A percentile compares a stretch with the other conserved stretches of the same genome.
These are phyloP conservation scores for Spergularia bocconei DNA, from an alignment of 148 eudicot genomes.

Conservation along the genomic window DNA sequence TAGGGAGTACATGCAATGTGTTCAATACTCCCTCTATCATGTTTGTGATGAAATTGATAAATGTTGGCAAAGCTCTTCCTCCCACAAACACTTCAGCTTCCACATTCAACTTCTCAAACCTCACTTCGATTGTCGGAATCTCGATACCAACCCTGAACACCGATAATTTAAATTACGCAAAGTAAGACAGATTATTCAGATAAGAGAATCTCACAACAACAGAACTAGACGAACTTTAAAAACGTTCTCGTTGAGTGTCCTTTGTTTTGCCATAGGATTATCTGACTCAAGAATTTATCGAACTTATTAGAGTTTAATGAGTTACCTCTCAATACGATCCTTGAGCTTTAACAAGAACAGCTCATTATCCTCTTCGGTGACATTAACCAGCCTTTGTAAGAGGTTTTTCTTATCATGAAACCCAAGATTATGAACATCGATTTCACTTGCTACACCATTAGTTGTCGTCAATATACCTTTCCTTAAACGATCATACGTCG, in stretches of 20 bases:
- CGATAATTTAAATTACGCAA: neutral
- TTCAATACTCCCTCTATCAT: conserved; percentile 42
- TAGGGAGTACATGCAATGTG: conserved; percentile 38
- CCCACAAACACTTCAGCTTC: conserved; percentile 61
- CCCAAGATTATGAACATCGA: conserved; percentile 43
- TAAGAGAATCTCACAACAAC: no score
- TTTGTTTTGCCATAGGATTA: no score
- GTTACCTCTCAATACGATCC: conserved; percentile 45
- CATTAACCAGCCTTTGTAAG: conserved; percentile 43
- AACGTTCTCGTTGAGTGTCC: no score
- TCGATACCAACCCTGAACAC: conserved; percentile 61
- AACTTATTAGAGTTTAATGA: no score
- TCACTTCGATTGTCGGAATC: conserved; percentile 65
- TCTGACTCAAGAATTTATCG: no score
- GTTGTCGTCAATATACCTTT: conserved; percentile 48
- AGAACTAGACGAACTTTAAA: no score
- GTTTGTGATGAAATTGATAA: conserved; percentile 44
- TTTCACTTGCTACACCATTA: conserved; percentile 33
- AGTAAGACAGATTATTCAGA: no score
- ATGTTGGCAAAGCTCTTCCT: conserved; percentile 59
- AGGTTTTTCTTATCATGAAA: conserved; percentile 38
- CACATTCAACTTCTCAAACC: conserved; percentile 52
- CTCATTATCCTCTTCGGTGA: conserved; percentile 61
- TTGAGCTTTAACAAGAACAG: conserved; percentile 54
- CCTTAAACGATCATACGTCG: conserved; percentile 50